These are phyloP conservation scores for Mallotus japonicus DNA, from an alignment of 441 rosid species.

Conservation along the genomic window DNA sequence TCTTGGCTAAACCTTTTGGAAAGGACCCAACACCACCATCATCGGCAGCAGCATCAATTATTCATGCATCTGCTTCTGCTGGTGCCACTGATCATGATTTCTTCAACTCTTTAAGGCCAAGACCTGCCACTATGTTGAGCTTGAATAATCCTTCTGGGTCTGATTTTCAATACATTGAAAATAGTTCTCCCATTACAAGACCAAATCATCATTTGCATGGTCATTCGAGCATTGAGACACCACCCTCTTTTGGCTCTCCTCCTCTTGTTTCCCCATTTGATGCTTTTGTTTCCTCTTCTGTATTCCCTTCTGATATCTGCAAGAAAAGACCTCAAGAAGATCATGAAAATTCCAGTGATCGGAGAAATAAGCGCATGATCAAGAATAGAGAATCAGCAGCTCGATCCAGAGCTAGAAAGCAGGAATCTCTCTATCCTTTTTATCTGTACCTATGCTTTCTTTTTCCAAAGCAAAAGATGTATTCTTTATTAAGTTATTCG, in stretches of 20 bases:
- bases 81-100: conserved; percentile 19
- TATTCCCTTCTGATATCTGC: conserved; percentile 26
- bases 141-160: conserved; percentile 39
- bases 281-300: conserved; percentile 30
- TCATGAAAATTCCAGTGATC: conserved; percentile 33
- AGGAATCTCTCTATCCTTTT: conserved; percentile 37
- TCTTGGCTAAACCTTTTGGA: conserved; percentile 40
- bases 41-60: background rate
- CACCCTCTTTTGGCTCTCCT: conserved; percentile 16
- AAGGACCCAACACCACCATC: conserved; percentile 26
- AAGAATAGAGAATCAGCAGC: conserved; percentile 87
- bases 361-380: conserved; percentile 58
- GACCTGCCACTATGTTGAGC: conserved; percentile 48
- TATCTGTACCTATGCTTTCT: background rate
- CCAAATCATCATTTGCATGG: conserved; percentile 28
- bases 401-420: conserved; percentile 74
- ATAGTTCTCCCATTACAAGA: conserved; percentile 11
- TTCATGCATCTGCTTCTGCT: background rate
- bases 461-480: background rate
- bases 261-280: conserved; percentile 36
- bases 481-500: background rate
- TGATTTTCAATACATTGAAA: conserved; percentile 42
- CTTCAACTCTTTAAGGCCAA: conserved; percentile 22
- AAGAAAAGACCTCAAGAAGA: conserved; percentile 44
- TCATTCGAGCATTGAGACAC: conserved; percentile 6